A percentile compares a stretch with the other conserved stretches of the same genome.
phyloP scores from a whole-genome alignment of 352 stramenopile genomes.

The Pythium dissotocum region DNA sequence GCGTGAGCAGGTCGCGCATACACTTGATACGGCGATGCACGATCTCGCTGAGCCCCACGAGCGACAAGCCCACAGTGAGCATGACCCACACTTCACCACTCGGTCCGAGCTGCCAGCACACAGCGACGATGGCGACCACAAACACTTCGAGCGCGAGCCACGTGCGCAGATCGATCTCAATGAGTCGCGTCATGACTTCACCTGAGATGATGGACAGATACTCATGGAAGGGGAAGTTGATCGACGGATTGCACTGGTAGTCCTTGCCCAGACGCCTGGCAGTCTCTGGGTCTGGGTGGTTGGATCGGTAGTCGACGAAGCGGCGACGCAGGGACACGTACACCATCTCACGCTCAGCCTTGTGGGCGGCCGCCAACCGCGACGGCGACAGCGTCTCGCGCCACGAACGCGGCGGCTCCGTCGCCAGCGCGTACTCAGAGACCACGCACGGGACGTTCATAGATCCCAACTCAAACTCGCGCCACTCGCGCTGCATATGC shows the following conservation, averaged over 20 bases:
- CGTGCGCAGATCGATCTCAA: conserved; percentile 70
- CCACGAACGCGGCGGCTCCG: conserved; percentile 44
- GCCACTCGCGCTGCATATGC: conserved; percentile 64
- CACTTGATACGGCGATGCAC: conserved; percentile 44
- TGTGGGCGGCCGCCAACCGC: conserved; percentile 31
- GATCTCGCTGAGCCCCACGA: conserved; percentile 51
- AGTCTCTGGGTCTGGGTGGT: conserved; percentile 52
- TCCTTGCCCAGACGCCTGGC: conserved; percentile 50
- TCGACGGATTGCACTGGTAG: conserved; percentile 55
- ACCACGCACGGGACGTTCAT: conserved; percentile 53
- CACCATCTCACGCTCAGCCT: conserved; percentile 59
- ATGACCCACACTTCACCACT: conserved; percentile 47
- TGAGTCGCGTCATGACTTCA: conserved; percentile 70
- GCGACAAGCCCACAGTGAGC: conserved; percentile 35
- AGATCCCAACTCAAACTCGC: conserved; percentile 65
- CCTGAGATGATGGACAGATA: conserved; percentile 78
- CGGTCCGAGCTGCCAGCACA: conserved; percentile 43
- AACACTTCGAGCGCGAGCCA: conserved; percentile 56
- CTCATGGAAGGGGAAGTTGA: conserved; percentile 73
- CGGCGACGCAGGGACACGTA: conserved; percentile 62
- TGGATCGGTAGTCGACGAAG: conserved; percentile 69
- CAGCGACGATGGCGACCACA: conserved; percentile 45
- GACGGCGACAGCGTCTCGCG: conserved; percentile 34
- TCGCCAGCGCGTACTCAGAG: conserved; percentile 58
- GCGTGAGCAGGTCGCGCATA: conserved; percentile 49